Percentiles rank a stretch among this genome's conserved stretches.
Conservation (phyloP, 2,329 filamentous ascomycete genomes). For the Fusarium torreyae region DNA sequence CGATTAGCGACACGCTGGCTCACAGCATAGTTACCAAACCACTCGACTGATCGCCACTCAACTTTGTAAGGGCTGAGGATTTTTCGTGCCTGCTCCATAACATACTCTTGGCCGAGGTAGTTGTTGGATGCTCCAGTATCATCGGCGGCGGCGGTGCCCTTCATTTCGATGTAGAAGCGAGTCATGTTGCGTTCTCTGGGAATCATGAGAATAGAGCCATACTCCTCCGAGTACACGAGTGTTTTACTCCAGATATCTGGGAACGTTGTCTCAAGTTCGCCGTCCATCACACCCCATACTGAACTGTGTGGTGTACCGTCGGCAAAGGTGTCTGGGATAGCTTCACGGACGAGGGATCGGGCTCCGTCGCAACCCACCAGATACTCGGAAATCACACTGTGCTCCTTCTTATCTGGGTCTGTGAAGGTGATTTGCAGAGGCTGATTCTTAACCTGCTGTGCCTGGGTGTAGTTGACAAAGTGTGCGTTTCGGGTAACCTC, state of each 20-base stretch:
- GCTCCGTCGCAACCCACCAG: conserved; percentile 71
- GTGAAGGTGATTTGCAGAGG: too few relatives aligned
- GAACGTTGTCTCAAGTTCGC: conserved; percentile 78
- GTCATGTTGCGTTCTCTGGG: conserved; percentile 81
- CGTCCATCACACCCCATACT: conserved; percentile 80
- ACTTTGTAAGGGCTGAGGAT: conserved; percentile 72
- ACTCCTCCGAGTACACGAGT: conserved; percentile 75
- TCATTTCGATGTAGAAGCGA: conserved; percentile 72
- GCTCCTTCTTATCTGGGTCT: background rate
- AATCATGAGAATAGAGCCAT: conserved; percentile 79
- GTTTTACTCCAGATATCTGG: conserved; percentile 83
- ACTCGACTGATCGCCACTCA: conserved; percentile 72
- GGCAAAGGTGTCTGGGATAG: conserved; percentile 70
- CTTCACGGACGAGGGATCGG: conserved; percentile 77
- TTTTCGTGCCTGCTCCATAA: conserved; percentile 75
- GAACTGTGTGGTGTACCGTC: conserved; percentile 68
- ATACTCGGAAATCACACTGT: background rate
- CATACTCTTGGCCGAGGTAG: conserved; percentile 70
- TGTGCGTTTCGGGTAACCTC: conserved; percentile 71
- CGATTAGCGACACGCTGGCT: conserved; percentile 78
- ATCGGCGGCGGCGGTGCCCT: conserved; percentile 43
- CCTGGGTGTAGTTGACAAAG: too few relatives aligned
- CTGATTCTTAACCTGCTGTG: too few relatives aligned
- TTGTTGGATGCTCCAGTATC: too few relatives aligned
- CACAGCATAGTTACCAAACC: conserved; percentile 81